phyloP scores from a whole-genome alignment of 2,329 filamentous ascomycete species.

The Davidsoniella neocaledoniae region DNA sequence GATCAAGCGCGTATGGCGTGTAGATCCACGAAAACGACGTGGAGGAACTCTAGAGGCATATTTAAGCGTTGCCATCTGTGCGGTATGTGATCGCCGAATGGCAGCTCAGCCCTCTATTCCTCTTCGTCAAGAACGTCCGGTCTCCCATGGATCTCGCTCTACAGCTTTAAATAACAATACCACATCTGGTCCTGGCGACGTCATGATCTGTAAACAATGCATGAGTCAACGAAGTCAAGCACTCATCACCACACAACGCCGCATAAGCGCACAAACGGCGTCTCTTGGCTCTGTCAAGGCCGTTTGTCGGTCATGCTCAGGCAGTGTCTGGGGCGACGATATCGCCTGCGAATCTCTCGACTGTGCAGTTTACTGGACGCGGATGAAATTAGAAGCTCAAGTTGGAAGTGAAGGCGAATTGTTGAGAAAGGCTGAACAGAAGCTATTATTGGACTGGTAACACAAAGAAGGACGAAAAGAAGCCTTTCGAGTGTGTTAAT shows the following conservation, averaged over 20 bases:
- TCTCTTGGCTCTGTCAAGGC: constrained; percentile 45
- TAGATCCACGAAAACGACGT: constrained; percentile 14
- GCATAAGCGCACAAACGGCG: constrained; percentile 38
- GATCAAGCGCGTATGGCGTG: constrained; percentile 47
- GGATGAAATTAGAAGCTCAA: constrained; percentile 43
- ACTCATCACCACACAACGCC: constrained; percentile 44
- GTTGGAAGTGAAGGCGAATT: constrained; percentile 23
- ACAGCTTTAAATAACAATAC: neutral
- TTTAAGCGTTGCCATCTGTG: constrained; percentile 63
- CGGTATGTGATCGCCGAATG: constrained; percentile 43
- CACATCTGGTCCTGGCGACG: neutral
- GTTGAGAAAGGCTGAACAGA: constrained; percentile 19
- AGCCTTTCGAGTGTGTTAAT: neutral
- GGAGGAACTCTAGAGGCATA: constrained; percentile 70
- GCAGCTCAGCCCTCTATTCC: neutral
- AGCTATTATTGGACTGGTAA: constrained; percentile 21
- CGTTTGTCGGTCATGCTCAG: constrained; percentile 68
- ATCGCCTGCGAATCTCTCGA: constrained; percentile 82
- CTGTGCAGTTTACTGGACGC: constrained; percentile 79
- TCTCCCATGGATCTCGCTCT: no score
- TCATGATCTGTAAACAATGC: constrained; percentile 15
- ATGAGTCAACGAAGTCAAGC: constrained; percentile 42
- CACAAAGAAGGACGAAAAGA: neutral
- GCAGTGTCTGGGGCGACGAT: constrained; percentile 53
- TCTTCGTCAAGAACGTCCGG: no score